Conservation (phyloP, 2,329 filamentous ascomycete species). For the Talaromyces marneffei region DNA sequence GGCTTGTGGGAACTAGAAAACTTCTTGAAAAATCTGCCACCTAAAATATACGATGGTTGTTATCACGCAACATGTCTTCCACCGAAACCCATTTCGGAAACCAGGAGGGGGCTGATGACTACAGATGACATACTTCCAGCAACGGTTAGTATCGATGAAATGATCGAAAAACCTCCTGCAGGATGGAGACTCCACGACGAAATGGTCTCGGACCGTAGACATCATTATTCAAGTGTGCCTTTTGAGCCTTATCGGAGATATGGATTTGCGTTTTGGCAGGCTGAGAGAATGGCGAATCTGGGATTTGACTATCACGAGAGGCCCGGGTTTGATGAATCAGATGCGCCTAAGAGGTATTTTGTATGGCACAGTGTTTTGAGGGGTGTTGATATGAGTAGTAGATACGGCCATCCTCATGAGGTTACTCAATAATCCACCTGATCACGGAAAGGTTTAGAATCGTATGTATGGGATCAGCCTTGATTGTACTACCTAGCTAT, state of each 20-base stretch:
- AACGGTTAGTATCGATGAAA: neutral
- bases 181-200: neutral
- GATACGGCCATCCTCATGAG: neutral
- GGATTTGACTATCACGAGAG: neutral
- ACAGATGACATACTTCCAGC: neutral
- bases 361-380: neutral
- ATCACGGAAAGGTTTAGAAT: neutral
- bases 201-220: neutral
- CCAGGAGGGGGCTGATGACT: neutral
- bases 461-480: neutral
- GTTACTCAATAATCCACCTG: neutral
- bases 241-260: neutral
- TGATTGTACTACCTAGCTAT: neutral
- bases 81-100: neutral
- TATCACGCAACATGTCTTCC: neutral
- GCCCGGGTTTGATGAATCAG: neutral
- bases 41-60: neutral
- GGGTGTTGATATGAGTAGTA: neutral
- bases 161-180: neutral
- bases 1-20: neutral
- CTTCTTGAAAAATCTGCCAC: neutral
- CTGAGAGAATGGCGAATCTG: neutral
- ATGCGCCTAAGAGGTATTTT: neutral
- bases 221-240: neutral
- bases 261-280: neutral